phyloP scores from a whole-genome alignment of 2,329 filamentous ascomycete genomes.

The Colletotrichum eremochloae region DNA sequence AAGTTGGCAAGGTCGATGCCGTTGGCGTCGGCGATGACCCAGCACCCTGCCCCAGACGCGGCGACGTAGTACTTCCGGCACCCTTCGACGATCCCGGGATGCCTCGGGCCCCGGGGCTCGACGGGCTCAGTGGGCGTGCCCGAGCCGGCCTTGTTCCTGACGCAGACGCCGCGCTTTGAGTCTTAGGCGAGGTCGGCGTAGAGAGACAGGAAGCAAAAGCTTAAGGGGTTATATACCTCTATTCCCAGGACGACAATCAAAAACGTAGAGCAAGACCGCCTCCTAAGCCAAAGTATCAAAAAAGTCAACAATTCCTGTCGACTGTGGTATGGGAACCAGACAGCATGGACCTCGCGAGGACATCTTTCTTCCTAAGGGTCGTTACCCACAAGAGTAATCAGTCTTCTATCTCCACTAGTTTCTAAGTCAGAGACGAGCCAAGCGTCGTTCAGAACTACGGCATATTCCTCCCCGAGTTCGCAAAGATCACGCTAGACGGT shows the following conservation, averaged over 20 bases:
- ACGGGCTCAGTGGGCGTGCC: not conserved
- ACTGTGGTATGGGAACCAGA: conserved; percentile 98
- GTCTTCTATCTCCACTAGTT: conserved; percentile 90
- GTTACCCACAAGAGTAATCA: conserved; percentile 97
- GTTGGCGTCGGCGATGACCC: not conserved
- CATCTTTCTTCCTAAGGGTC: conserved; percentile 98
- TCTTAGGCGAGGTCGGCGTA: not conserved
- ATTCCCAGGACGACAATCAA: no score
- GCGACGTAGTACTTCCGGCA: not conserved
- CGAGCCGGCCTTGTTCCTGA: not conserved
- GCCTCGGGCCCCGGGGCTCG: not conserved
- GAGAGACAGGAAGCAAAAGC: no score
- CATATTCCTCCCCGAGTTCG: conserved; percentile 92
- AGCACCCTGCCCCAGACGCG: not conserved
- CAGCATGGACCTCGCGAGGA: conserved; percentile 92
- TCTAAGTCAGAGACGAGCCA: conserved; percentile 95
- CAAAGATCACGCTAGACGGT: conserved; percentile 94
- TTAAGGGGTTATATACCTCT: no score
- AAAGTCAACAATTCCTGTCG: no score
- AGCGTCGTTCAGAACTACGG: conserved; percentile 98
- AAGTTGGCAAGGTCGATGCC: not conserved
- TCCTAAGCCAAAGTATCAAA: no score
- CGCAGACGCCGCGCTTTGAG: not conserved
- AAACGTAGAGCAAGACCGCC: no score
- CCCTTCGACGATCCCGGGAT: not conserved